Percentiles rank a stretch among this genome's conserved stretches.
Evolutionary conservation across 306 rosid genomes (phyloP).

Genomic region (Psophocarpus tetragonolobus): DNA sequence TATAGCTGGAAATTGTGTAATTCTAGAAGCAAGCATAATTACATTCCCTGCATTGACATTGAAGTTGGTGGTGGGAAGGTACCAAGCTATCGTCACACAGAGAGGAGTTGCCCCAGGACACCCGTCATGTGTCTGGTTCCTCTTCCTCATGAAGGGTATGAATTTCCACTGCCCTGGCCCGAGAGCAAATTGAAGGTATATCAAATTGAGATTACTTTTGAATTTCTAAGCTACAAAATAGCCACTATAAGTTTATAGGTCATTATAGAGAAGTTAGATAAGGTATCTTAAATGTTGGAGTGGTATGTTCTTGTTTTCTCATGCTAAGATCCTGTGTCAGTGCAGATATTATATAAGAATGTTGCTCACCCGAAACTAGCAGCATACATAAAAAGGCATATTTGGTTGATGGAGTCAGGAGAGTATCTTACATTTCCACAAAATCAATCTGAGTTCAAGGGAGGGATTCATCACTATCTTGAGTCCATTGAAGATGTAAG

Average conservation of each 20-base stretch:
- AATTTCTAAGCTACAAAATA: not conserved
- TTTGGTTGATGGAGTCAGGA: conserved; percentile 75
- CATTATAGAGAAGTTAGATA: not conserved
- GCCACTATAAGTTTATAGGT: not conserved
- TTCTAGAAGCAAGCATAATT: conserved; percentile 85
- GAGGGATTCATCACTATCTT: conserved; percentile 89
- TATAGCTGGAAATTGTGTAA: conserved; percentile 80
- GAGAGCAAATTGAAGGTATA: conserved; percentile 83
- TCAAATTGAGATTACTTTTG: not conserved
- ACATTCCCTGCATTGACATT: conserved; percentile 88
- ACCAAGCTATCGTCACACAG: conserved; percentile 77
- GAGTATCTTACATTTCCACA: conserved; percentile 84
- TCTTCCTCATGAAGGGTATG: conserved; percentile 73
- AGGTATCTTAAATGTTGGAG: not conserved
- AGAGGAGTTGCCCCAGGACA: conserved; percentile 85
- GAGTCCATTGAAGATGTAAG: conserved; percentile 92
- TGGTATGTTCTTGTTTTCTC: conserved; percentile 32
- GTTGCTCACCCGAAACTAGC: conserved; percentile 94
- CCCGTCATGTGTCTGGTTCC: conserved; percentile 83
- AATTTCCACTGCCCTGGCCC: conserved; percentile 70
- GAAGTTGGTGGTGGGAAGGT: conserved; percentile 64
- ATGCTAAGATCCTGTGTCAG: conserved; percentile 41
- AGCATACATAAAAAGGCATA: conserved; percentile 68
- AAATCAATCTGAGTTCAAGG: conserved; percentile 72
- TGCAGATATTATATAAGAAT: conserved; percentile 84